Base-by-base conservation (phyloP, 768 basidiomycete species). In the Mycena vitilis region DNA sequence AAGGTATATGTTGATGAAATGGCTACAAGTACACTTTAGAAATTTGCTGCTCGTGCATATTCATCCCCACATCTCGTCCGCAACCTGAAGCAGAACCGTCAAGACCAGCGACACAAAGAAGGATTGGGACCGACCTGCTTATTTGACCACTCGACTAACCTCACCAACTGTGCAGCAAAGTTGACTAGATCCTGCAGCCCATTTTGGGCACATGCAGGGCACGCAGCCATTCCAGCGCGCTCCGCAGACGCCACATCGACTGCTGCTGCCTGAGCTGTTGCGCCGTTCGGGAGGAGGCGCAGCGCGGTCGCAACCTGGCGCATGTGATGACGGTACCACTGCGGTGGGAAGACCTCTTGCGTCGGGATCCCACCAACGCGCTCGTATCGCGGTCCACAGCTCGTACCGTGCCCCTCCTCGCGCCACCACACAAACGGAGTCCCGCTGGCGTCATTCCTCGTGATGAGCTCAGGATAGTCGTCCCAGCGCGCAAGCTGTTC, bases 391-490 rank as follows among this genome's bases (percentile, higher is more conserved):
- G 58, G 58, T 15, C 65, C 65, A n/a, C 65, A 66, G 6, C 51
- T 30, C 18, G 42, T 38, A 10, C n/a, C 42, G 15, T 60, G 58
- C 11, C 23, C 56, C 10, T 55, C 52, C 16, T 47, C 45, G 40
- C 53, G 59, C 65, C 65, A 66, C 59, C 65, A 66, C 30, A 66
- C 59, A 30, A 54, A 56, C 16, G n/a, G 58, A 37, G 48, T 22
- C 10, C 52, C 37, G 6, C 8, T 56, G 18, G 51, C 51, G 16
- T 40, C 65, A 40, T 55, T 60, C 8, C 52, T 12, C 9, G 42
- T 36, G 4, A 49, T 13, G 6, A 59, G 22, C 4, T 13, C 18
- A 4, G 55, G n/a, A 11, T 60, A 45, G 0, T 66, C 38, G 6
- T 44, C 58, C 15, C 22, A 18, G 2, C 51, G 25, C 4, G 51